These are phyloP conservation scores for Umbellularia californica DNA, from an alignment of 164 flowering plant genomes.

Conservation along the genomic window DNA sequence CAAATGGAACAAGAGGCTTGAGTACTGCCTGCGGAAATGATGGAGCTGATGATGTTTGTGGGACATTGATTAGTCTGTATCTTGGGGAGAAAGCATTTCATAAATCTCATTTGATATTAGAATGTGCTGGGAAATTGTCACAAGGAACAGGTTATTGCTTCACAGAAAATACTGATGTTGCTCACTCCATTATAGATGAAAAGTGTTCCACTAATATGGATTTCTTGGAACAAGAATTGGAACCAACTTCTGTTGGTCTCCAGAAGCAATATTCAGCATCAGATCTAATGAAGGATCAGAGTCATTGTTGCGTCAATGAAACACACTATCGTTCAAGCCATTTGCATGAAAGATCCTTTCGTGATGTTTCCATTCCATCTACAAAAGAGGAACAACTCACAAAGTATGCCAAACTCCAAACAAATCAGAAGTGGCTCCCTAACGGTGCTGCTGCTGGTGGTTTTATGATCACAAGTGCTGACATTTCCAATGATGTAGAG, in stretches of 20 bases:
- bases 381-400: slow-evolving; percentile 15
- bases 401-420: slow-evolving; percentile 20
- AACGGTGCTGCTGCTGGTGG: slow-evolving; percentile 72
- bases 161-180: background rate
- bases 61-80: slow-evolving; percentile 7
- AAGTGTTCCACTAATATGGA: background rate
- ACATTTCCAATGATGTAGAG: slow-evolving; percentile 56
- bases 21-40: slow-evolving; percentile 11
- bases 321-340: slow-evolving; percentile 5
- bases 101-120: slow-evolving; percentile 10
- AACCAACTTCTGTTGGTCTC: background rate
- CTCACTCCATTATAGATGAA: background rate
- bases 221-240: background rate
- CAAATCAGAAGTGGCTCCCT: slow-evolving; percentile 43
- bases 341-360: slow-evolving; percentile 20
- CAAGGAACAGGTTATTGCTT: background rate
- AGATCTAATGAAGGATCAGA: background rate
- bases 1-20: slow-evolving; percentile 5
- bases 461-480: slow-evolving; percentile 60
- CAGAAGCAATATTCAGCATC: background rate
- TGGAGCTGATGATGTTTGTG: slow-evolving; percentile 6
- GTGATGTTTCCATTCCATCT: slow-evolving; percentile 19
- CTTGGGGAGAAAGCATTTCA: slow-evolving; percentile 15
- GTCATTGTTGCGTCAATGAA: slow-evolving; percentile 25
- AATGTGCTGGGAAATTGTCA: slow-evolving; percentile 16